Evolutionary conservation across 164 flowering plant genomes (phyloP), one percentile per base, ranked within the genome.

Genomic region (Buxus sempervirens): DNA sequence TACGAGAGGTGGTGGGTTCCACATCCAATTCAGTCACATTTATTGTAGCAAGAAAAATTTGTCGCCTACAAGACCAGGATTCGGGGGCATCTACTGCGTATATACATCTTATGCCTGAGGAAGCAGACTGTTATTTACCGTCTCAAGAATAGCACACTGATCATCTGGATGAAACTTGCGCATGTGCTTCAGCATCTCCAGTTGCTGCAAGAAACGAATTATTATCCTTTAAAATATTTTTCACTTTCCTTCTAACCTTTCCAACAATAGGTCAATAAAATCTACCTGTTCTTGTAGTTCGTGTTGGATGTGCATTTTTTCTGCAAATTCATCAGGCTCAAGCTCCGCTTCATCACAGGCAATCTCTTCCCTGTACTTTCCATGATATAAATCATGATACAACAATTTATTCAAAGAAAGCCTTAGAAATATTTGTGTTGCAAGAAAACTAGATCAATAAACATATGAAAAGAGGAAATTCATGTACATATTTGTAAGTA

Each of bases 281-380:
- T 36, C 5, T 69, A 93, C 98, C 94, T 87, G 80, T 55, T 82
- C 88, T 28, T 91, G 93, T 63, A 93, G 73, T 54, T 81, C 75
- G 45, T 83, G 76, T 64, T 83, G 96, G 70, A 58, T 71, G 5
- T 62, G 70, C 81, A 86, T 72, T 74, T 78, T 89, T 78, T 85
- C 90, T 60, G 85, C 81, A 80, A 90, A 87, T 70, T 85, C 88
- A 36, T 84, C 90, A 38, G 92, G 82, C 70, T 84, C 93, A 75
- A 91, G 88, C 78, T 87, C 91, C 58, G 97, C 98, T 82, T 93
- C 98, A 70, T 91, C 97, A 85, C 98, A 93, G 14, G 86, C 96
- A 80, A 86, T 71, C 82, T 93, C 98, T 76, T 93, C 98, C 73
- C 96, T 93, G 74, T 61, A 54, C 77, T 63, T 51, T 69, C 61